Evolutionary conservation across 306 rosid species (phyloP), one percentile per base, ranked within the genome.

Genomic region (Delonix regia): DNA sequence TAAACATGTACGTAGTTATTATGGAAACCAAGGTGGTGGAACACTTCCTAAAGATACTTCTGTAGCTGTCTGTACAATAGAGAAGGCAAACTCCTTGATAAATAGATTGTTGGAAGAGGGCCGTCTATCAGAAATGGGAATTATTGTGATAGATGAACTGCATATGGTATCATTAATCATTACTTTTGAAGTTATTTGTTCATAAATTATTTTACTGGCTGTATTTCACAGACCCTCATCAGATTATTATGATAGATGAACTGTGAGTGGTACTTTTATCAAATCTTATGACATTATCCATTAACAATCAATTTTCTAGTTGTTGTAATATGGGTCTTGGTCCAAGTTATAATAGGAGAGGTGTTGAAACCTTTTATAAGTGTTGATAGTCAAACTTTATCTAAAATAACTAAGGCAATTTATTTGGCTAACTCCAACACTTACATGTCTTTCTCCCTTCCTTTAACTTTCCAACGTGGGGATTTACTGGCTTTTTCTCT

Each of bases 31-130:
- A 87, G 99, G 99, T 78, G 96, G 97, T 76, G 94, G 98, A 80
- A 82, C 91, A 63, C 95, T 95, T 87, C 97, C 97, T 68, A 92
- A 91, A 90, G 98, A 95, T 78, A 95, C 99, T 79, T 86, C 99
- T 67, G 92, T 95, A 52, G 99, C 96, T 71, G 95, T 95, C 53
- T 95, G 99, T 90, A 95, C 98, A 69, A 95, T 95, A 84, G 99
- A 95, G 90, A 95, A 95, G 90, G 99, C 99, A 59, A 95, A 95
- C 86, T 92, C 91, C 11, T 80, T 95, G 74, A 72, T 95, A 64
- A 95, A 95, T 94, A 91, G 89, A 86, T 70, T 95, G 85, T 82
- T 92, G 86, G 99, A 95, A 84, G 97, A 95, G 79, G 94, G 95
- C 7, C 95, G 99, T 65, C 82, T 95, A 65, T 92, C 96, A 65